These are phyloP conservation scores for Purshia tridentata DNA, from an alignment of 306 rosid genomes.

Conservation along the genomic window DNA sequence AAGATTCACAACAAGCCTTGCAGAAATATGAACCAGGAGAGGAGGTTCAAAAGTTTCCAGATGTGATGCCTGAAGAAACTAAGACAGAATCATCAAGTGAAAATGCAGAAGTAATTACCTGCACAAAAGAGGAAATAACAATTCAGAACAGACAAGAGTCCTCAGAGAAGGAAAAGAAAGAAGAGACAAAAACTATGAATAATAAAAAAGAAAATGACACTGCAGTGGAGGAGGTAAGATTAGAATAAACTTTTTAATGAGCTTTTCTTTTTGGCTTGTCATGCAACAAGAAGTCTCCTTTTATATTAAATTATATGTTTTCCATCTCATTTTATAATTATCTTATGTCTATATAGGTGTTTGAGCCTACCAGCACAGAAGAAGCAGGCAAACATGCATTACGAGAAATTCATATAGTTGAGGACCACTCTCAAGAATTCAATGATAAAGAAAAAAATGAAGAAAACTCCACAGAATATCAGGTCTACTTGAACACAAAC, in stretches of 20 bases:
- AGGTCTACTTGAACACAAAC: constrained; percentile 15
- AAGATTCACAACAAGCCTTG: constrained; percentile 15
- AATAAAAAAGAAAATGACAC: constrained; percentile 13
- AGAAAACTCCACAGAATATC: constrained; percentile 18
- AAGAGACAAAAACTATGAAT: constrained; percentile 17
- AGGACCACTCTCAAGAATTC: constrained; percentile 21
- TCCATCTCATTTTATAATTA: neutral
- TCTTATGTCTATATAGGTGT: constrained; percentile 19
- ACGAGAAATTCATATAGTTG: constrained; percentile 6
- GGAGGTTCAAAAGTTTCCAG: constrained; percentile 22
- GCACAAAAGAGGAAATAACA: constrained; percentile 16
- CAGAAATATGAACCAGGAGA: constrained; percentile 24
- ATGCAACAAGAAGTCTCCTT: neutral
- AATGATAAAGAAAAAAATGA: neutral
- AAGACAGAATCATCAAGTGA: constrained; percentile 20
- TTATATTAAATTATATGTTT: neutral
- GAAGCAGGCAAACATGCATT: constrained; percentile 7
- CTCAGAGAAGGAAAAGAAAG: constrained; percentile 19
- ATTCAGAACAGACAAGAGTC: constrained; percentile 10
- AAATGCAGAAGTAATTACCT: neutral
- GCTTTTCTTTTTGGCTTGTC: neutral
- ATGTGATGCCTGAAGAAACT: constrained; percentile 6
- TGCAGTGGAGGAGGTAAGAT: constrained; percentile 29
- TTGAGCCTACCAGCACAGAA: constrained; percentile 8
- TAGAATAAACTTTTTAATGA: neutral